Conservation (phyloP, 208 protist species). For the Acanthamoeba castellanii region DNA sequence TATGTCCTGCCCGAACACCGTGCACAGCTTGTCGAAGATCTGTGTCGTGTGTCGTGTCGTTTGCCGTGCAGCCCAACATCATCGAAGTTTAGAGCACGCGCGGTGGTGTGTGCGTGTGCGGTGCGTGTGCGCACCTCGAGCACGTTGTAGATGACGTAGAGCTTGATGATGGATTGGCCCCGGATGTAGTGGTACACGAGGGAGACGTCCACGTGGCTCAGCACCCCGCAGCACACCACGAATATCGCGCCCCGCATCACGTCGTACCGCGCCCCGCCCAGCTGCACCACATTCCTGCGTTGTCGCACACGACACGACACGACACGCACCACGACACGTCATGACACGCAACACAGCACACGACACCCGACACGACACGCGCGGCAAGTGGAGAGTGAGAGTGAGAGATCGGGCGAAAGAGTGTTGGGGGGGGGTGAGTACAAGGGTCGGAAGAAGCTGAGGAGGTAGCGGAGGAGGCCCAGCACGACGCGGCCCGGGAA, state of each 20-base stretch:
- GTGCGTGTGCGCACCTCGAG: constrained; percentile 88
- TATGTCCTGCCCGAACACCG: constrained; percentile 94
- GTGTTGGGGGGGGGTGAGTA: background rate
- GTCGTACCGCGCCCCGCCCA: constrained; percentile 71
- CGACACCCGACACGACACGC: background rate
- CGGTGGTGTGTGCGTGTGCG: too few relatives aligned
- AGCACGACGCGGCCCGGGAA: constrained; percentile 84
- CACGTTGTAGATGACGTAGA: constrained; percentile 96
- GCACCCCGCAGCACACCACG: constrained; percentile 72
- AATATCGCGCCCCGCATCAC: constrained; percentile 80
- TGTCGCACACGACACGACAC: background rate
- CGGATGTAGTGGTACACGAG: constrained; percentile 93
- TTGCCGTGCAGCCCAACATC: background rate
- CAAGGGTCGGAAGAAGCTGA: background rate
- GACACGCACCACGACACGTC: too few relatives aligned
- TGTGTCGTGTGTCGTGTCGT: constrained; percentile 19
- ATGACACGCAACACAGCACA: too few relatives aligned
- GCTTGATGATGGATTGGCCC: constrained; percentile 93
- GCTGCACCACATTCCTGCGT: background rate
- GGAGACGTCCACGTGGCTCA: constrained; percentile 86
- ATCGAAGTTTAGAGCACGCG: background rate
- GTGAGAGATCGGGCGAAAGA: background rate
- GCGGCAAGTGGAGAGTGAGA: too few relatives aligned
- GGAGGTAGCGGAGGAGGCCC: constrained; percentile 52
- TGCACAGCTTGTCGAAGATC: constrained; percentile 93